phyloP scores from a whole-genome alignment of 805 yeast genomes.

The Wickerhamiella slavikovae region DNA sequence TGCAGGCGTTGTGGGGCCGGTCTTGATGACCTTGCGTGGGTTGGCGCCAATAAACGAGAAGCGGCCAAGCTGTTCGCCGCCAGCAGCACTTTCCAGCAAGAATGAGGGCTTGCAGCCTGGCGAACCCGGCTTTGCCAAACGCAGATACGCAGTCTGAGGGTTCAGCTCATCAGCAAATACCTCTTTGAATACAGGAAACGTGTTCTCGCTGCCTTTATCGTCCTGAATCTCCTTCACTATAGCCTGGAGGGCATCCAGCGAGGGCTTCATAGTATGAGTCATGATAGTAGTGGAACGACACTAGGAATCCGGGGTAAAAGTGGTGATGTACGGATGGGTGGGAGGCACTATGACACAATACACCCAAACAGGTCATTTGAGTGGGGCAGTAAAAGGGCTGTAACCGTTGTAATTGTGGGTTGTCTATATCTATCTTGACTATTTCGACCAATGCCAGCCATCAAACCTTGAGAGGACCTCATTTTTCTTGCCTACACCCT shows the following conservation, averaged over 20 bases:
- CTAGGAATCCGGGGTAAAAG: no score
- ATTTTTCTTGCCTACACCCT: no score
- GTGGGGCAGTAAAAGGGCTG: no score
- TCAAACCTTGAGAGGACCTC: no score
- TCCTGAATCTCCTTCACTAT: slow-evolving; percentile 17
- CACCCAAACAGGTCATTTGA: no score
- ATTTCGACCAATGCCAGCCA: no score
- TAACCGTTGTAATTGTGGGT: no score
- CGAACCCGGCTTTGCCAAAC: slow-evolving; percentile 44
- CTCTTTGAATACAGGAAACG: slow-evolving; percentile 63
- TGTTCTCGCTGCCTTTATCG: slow-evolving; percentile 26
- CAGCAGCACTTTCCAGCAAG: slow-evolving; percentile 70
- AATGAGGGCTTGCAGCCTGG: slow-evolving; percentile 42
- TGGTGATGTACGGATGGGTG: no score
- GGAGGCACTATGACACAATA: no score
- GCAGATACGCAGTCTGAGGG: slow-evolving; percentile 79
- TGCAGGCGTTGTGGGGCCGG: slow-evolving; percentile 47
- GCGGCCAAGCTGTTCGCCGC: slow-evolving; percentile 76
- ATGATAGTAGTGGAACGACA: not conserved
- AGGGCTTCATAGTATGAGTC: slow-evolving; percentile 27
- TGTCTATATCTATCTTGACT: no score
- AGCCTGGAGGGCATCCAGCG: slow-evolving; percentile 24
- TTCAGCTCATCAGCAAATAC: slow-evolving; percentile 61
- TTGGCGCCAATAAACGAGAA: slow-evolving; percentile 78
- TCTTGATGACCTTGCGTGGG: slow-evolving; percentile 63